Evolutionary conservation across 305 asterid species (phyloP).

Genomic region (Solanum aculeatissimum): DNA sequence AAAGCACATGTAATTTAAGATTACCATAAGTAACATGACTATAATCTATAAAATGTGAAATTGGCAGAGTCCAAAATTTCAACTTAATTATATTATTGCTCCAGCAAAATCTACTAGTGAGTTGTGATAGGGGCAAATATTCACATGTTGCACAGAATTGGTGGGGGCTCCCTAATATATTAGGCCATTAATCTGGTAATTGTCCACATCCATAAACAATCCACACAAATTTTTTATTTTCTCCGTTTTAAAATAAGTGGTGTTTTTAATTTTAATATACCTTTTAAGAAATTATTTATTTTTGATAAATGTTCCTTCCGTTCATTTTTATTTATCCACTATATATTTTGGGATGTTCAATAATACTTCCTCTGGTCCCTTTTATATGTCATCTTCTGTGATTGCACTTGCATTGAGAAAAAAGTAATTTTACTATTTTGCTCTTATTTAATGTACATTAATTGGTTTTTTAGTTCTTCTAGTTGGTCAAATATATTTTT

Average conservation of each 20-base stretch:
- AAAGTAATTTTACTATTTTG: no score
- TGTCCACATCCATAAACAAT: conserved; percentile 7
- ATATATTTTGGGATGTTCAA: no score
- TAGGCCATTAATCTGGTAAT: conserved; percentile 7
- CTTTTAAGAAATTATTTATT: neutral
- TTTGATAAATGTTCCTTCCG: no score
- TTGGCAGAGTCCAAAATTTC: neutral
- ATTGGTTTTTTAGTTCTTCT: no score
- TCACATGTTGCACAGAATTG: conserved; percentile 3
- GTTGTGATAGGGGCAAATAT: neutral
- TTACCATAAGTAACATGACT: neutral
- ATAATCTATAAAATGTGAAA: neutral
- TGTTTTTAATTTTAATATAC: neutral
- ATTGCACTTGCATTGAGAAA: no score
- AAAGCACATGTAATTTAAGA: no score
- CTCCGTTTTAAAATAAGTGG: neutral
- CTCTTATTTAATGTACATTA: no score
- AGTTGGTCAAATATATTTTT: no score
- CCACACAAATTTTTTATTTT: neutral
- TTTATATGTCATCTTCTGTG: no score
- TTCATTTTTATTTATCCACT: no score
- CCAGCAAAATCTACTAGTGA: neutral
- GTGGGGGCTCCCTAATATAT: neutral
- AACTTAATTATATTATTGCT: neutral
- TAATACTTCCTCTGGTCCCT: no score